Conservation (phyloP, 768 basidiomycete genomes). For the Mycena alexandri region DNA sequence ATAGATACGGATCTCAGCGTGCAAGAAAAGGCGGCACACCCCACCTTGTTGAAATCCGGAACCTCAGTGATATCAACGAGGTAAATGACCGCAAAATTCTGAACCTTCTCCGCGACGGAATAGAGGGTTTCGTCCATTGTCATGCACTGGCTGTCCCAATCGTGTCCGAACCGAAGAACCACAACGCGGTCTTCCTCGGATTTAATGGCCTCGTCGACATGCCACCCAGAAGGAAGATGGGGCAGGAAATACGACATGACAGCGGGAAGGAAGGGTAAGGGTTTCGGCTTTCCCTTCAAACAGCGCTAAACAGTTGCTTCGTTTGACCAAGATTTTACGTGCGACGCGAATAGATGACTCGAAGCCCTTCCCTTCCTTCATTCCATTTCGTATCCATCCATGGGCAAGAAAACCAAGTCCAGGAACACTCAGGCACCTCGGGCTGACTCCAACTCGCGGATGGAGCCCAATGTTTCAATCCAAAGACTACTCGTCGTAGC, state of each 20-base stretch:
- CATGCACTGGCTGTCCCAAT: conserved; percentile 83
- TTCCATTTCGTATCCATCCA: no score
- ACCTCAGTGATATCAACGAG: conserved; percentile 95
- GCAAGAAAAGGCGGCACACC: conserved; percentile 35
- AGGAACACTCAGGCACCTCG: no score
- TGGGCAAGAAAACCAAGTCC: no score
- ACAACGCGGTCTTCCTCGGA: conserved; percentile 98
- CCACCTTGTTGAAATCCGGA: conserved; percentile 97
- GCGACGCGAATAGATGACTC: no score
- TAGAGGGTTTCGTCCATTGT: conserved; percentile 98
- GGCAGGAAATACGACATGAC: conserved; percentile 69
- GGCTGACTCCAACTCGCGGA: no score
- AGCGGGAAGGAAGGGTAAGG: not conserved
- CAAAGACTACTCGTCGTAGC: no score
- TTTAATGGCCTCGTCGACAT: conserved; percentile 98
- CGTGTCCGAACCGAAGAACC: conserved; percentile 92
- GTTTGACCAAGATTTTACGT: no score
- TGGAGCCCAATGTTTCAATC: no score
- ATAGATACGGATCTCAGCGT: not conserved
- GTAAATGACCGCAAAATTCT: conserved; percentile 99
- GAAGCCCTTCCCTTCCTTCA: no score
- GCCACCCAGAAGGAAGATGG: conserved; percentile 94
- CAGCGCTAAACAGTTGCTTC: no score
- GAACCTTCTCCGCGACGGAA: conserved; percentile 93
- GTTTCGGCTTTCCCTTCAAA: no score